Conservation (phyloP, 495 filamentous ascomycete species). For the Aspergillus kassunensis region DNA sequence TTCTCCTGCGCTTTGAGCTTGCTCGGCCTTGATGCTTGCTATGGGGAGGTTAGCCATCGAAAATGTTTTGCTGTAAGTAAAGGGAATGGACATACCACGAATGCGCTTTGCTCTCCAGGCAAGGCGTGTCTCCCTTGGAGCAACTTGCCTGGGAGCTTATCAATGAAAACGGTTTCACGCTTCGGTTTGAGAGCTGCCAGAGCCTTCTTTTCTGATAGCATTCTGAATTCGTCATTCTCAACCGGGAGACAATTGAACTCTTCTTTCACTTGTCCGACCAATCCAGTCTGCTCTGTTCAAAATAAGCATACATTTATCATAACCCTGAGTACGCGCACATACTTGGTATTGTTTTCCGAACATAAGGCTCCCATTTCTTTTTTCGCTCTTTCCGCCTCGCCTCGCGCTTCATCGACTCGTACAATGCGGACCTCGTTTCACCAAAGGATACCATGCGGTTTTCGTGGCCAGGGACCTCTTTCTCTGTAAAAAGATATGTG, state of each 20-base stretch:
- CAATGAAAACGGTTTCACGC: conserved; percentile 43
- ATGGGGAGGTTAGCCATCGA: conserved; percentile 17
- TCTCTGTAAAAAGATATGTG: conserved; percentile 86
- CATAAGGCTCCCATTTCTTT: conserved; percentile 62
- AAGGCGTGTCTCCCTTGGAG: conserved; percentile 35
- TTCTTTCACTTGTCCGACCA: conserved; percentile 67
- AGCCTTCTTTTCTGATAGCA: conserved; percentile 56
- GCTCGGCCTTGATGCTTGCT: conserved; percentile 36
- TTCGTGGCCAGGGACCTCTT: conserved; percentile 78
- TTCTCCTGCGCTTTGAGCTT: conserved; percentile 57
- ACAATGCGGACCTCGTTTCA: conserved; percentile 42
- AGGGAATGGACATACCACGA: conserved; percentile 37
- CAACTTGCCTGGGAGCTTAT: conserved; percentile 36
- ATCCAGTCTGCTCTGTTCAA: conserved; percentile 68
- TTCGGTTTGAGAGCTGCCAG: conserved; percentile 62
- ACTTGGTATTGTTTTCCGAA: conserved; percentile 81
- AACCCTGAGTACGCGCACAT: conserved; percentile 18
- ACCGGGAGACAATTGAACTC: conserved; percentile 76
- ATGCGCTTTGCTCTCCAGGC: conserved; percentile 33
- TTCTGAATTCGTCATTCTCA: conserved; percentile 66
- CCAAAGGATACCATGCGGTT: conserved; percentile 44
- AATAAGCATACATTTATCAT: conserved; percentile 18
- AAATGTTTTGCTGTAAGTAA: neutral
- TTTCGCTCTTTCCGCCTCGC: conserved; percentile 49
- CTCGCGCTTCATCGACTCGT: conserved; percentile 46